A percentile compares a stretch with the other conserved stretches of the same genome.
These are phyloP conservation scores for Leptosphaerulina australis DNA, from an alignment of 2,329 filamentous ascomycete species.

Conservation along the genomic window DNA sequence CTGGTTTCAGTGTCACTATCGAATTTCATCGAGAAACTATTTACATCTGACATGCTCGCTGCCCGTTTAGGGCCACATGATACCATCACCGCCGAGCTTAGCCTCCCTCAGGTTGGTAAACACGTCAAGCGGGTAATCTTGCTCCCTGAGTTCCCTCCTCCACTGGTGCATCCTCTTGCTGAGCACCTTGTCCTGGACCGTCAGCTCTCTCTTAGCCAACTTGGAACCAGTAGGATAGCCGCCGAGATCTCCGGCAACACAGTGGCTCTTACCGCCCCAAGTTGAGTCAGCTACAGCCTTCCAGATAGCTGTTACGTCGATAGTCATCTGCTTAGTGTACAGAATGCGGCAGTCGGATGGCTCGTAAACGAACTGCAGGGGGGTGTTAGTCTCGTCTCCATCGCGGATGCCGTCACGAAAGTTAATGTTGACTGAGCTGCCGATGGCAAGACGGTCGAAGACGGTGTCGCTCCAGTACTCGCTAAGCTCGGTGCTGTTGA, in stretches of 20 bases:
- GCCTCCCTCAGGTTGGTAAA: constrained; percentile 38
- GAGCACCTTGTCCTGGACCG: constrained; percentile 29
- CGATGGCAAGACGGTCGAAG: constrained; percentile 39
- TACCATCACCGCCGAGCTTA: constrained; percentile 27
- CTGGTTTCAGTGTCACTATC: not conserved
- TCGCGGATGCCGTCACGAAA: constrained; percentile 53
- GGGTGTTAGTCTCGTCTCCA: constrained; percentile 50
- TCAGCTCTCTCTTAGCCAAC: constrained; percentile 35
- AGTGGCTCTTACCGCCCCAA: constrained; percentile 42
- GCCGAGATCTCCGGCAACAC: constrained; percentile 41
- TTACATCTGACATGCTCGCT: not conserved
- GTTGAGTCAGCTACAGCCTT: constrained; percentile 49
- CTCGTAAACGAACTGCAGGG: constrained; percentile 68
- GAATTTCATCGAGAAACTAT: not conserved
- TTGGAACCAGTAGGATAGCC: constrained; percentile 23
- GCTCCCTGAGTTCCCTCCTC: constrained; percentile 34
- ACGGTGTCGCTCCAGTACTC: constrained; percentile 40
- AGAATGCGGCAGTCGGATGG: constrained; percentile 67
- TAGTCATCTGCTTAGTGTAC: constrained; percentile 63
- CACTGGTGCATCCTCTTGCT: constrained; percentile 38
- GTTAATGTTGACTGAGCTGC: constrained; percentile 42
- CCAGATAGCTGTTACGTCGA: constrained; percentile 62
- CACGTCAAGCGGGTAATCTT: constrained; percentile 46
- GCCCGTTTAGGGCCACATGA: constrained; percentile 35
- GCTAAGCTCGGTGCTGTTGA: constrained; percentile 41